Conservation (phyloP, 108 stramenopile species). For the Fistulifera pelliculosa region DNA sequence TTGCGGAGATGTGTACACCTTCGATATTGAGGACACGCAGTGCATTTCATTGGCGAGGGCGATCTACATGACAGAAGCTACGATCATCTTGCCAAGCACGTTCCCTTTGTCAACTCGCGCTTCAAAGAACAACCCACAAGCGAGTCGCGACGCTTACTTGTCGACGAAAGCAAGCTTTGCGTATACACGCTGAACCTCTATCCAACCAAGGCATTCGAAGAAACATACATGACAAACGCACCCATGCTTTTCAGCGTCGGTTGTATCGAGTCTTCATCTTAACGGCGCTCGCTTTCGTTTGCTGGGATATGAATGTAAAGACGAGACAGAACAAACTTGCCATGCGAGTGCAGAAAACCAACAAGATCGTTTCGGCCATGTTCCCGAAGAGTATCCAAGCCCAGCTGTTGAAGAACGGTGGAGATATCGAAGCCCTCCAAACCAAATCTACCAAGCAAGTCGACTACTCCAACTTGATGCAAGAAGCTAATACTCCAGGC, state of each 20-base stretch:
- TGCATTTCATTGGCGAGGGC: neutral
- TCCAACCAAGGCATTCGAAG: neutral
- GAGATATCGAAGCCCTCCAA: neutral
- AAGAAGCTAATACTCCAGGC: neutral
- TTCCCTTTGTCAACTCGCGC: neutral
- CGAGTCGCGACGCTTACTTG: too few species aligned
- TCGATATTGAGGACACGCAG: neutral
- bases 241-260: slow-evolving; percentile 3
- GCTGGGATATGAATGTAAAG: slow-evolving; percentile 10
- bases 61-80: slow-evolving; percentile 4
- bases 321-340: slow-evolving; percentile 4
- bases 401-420: neutral
- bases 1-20: slow-evolving; percentile 6
- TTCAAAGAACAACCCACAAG: neutral
- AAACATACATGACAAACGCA: neutral
- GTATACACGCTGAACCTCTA: neutral
- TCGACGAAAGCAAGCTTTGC: slow-evolving; percentile 1
- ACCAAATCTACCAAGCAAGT: neutral
- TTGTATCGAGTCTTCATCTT: slow-evolving; percentile 9
- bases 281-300: slow-evolving; percentile 4
- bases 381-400: slow-evolving; percentile 5
- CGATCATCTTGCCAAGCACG: neutral
- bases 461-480: too few species aligned
- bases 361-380: slow-evolving; percentile 8
- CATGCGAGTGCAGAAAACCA: slow-evolving; percentile 1